A percentile compares a stretch with the other conserved stretches of the same genome.
Conservation (phyloP, 495 filamentous ascomycete species). For the Penicillium macrosclerotiorum region DNA sequence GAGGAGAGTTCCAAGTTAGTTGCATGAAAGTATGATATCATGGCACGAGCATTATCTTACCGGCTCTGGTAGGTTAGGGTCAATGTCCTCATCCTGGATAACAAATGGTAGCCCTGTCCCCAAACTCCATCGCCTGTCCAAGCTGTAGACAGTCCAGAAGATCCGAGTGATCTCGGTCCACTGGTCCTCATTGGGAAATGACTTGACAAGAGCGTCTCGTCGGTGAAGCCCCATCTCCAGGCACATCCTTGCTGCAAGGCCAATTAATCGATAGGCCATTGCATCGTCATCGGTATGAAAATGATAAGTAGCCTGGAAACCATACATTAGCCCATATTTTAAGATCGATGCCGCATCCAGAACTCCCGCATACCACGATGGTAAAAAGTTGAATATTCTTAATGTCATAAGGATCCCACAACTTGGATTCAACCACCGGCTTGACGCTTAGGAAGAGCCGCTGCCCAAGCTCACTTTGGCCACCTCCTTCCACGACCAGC, state of each 20-base stretch:
- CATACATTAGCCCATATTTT: neutral
- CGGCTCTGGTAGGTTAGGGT: slow-evolving; percentile 71
- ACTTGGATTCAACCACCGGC: slow-evolving; percentile 62
- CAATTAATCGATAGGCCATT: slow-evolving; percentile 76
- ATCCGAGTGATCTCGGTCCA: slow-evolving; percentile 59
- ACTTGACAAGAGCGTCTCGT: slow-evolving; percentile 66
- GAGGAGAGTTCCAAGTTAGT: neutral
- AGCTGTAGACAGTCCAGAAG: slow-evolving; percentile 79
- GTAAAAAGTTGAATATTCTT: slow-evolving; percentile 70
- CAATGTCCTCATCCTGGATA: slow-evolving; percentile 79
- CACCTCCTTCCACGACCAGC: slow-evolving; percentile 69
- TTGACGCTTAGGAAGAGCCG: slow-evolving; percentile 70
- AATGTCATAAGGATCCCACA: slow-evolving; percentile 65
- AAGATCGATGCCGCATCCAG: neutral
- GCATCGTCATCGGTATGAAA: slow-evolving; percentile 80
- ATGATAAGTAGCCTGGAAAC: slow-evolving; percentile 70
- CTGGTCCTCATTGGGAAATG: slow-evolving; percentile 58
- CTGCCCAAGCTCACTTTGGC: slow-evolving; percentile 69
- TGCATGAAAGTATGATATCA: neutral
- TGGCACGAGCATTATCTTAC: slow-evolving; percentile 45
- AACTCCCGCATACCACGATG: slow-evolving; percentile 56
- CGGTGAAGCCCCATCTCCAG: slow-evolving; percentile 79
- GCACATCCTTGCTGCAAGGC: slow-evolving; percentile 70
- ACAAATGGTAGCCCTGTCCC: slow-evolving; percentile 79
- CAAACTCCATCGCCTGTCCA: slow-evolving; percentile 81